phyloP scores from a whole-genome alignment of 1,139 yeast species.

The Sugiyamaella castrensis region DNA sequence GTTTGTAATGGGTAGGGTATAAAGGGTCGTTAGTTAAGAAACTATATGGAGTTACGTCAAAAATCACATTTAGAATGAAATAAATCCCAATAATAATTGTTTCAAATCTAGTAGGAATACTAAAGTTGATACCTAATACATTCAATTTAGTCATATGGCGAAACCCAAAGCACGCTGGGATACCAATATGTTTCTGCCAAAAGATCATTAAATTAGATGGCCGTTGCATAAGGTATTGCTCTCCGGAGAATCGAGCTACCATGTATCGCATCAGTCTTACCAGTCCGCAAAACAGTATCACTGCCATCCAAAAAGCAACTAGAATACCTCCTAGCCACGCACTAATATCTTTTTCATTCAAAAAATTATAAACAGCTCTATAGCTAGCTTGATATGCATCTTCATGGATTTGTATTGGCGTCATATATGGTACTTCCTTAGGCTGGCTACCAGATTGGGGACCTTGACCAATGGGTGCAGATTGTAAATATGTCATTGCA shows the following conservation, averaged over 20 bases:
- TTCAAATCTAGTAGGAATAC: constrained; percentile 65
- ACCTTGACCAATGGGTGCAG: neutral
- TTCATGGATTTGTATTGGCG: constrained; percentile 18
- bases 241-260: constrained; percentile 29
- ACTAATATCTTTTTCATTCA: constrained; percentile 34
- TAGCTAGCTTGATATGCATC: constrained; percentile 13
- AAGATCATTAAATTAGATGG: constrained; percentile 25
- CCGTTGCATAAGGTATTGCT: constrained; percentile 26
- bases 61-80: constrained; percentile 45
- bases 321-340: constrained; percentile 37
- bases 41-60: constrained; percentile 44
- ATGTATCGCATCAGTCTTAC: constrained; percentile 23
- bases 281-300: constrained; percentile 24
- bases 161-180: constrained; percentile 37
- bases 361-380: constrained; percentile 26
- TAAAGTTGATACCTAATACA: constrained; percentile 29
- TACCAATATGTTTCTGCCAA: constrained; percentile 28
- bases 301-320: constrained; percentile 38
- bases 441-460: constrained; percentile 8
- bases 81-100: constrained; percentile 49
- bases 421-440: constrained; percentile 6
- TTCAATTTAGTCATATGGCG: constrained; percentile 32
- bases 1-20: constrained; percentile 41
- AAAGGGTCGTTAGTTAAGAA: constrained; percentile 42
- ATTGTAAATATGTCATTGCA: constrained; percentile 21